These are phyloP conservation scores for Escallonia herrerae DNA, from an alignment of 129 eudicot species.

Conservation along the genomic window DNA sequence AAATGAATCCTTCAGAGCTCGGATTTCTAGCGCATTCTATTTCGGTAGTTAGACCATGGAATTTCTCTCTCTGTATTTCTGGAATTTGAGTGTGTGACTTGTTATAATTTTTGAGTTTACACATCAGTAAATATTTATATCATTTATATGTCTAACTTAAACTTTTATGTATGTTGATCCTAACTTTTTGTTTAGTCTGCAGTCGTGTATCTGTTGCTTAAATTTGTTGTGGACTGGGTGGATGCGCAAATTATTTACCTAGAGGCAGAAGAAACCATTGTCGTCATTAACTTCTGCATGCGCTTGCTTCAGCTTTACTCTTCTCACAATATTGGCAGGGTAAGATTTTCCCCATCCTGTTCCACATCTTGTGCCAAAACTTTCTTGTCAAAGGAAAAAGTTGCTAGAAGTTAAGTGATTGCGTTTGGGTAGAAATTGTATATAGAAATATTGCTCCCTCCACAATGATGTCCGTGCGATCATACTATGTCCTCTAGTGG, in stretches of 20 bases:
- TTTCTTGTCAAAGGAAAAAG: background rate
- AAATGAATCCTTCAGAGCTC: too few relatives aligned
- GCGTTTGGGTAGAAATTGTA: background rate
- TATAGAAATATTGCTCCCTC: background rate
- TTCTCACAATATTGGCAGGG: slow-evolving; percentile 96
- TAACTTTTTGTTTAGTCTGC: slow-evolving; percentile 45
- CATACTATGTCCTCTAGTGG: background rate
- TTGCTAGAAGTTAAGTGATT: background rate
- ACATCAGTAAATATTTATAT: too few relatives aligned
- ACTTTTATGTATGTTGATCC: slow-evolving; percentile 18
- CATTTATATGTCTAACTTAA: background rate
- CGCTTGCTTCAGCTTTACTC: slow-evolving; percentile 92
- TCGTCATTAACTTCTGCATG: slow-evolving; percentile 77
- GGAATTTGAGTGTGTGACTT: too few relatives aligned
- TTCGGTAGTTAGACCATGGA: too few relatives aligned
- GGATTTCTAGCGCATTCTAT: too few relatives aligned
- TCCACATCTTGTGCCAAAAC: background rate
- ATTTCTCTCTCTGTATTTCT: too few relatives aligned
- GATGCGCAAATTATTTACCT: slow-evolving; percentile 88
- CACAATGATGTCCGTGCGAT: background rate
- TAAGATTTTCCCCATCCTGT: slow-evolving; percentile 22
- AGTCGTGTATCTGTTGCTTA: slow-evolving; percentile 82
- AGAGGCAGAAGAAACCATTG: slow-evolving; percentile 87
- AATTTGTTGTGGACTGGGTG: slow-evolving; percentile 89
- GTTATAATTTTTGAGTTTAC: too few relatives aligned